phyloP scores from a whole-genome alignment of 2,329 filamentous ascomycete genomes.

The Exophiala sp. region DNA sequence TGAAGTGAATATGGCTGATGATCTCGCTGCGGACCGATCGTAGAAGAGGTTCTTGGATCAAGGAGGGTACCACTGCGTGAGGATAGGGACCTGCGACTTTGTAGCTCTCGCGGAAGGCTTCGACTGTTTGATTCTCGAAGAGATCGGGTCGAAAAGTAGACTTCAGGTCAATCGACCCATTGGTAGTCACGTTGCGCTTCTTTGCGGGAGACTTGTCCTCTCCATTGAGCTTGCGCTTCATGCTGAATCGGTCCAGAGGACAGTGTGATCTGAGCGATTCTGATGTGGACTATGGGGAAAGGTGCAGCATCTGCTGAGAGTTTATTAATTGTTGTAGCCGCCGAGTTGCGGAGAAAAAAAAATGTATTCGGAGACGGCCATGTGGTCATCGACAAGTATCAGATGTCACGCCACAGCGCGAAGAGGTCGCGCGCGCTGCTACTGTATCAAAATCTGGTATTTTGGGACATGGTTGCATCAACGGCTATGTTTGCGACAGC shows the following conservation, averaged over 20 bases:
- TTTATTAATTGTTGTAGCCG: not conserved
- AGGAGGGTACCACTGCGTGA: slow-evolving; percentile 77
- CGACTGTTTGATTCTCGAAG: slow-evolving; percentile 38
- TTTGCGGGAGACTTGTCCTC: slow-evolving; percentile 16
- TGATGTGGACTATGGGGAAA: not conserved
- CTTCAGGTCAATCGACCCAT: slow-evolving; percentile 26
- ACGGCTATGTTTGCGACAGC: too few species aligned
- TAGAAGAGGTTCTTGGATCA: slow-evolving; percentile 75
- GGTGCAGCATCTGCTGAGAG: too few species aligned
- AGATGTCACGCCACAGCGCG: not conserved
- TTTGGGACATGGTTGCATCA: too few species aligned
- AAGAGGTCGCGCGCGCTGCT: too few species aligned
- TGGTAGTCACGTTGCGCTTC: slow-evolving; percentile 19
- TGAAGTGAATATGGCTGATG: slow-evolving; percentile 84
- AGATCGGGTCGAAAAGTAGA: slow-evolving; percentile 42
- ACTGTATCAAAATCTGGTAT: too few species aligned
- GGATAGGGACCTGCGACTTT: slow-evolving; percentile 59
- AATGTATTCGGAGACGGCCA: not conserved
- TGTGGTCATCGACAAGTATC: not conserved
- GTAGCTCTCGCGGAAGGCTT: slow-evolving; percentile 42
- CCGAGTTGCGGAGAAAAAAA: not conserved
- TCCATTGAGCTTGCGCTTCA: slow-evolving; percentile 41
- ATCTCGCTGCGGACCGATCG: slow-evolving; percentile 85
- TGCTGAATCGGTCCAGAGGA: not conserved
- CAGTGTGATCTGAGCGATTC: not conserved